Conservation (phyloP, 495 filamentous ascomycete genomes). For the Xylaria grammica region DNA sequence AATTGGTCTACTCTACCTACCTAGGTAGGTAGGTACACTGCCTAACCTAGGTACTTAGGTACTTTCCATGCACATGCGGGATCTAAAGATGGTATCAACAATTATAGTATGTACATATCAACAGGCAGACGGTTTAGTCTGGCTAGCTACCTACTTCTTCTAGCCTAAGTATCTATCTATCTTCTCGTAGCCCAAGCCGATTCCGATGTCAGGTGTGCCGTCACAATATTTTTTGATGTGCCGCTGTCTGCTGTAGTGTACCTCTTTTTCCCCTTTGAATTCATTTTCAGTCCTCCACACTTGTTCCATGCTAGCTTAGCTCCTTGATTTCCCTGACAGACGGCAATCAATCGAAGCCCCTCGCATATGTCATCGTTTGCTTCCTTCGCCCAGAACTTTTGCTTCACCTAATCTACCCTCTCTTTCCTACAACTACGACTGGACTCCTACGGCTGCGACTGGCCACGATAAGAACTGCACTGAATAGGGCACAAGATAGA, state of each 20-base stretch:
- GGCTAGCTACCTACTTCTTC: not conserved
- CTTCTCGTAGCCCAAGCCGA: too few relatives aligned
- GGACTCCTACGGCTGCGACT: not conserved
- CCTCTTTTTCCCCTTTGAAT: constrained; percentile 8
- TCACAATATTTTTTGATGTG: constrained; percentile 1
- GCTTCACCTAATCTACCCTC: not conserved
- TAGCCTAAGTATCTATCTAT: too few relatives aligned
- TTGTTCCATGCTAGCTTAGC: not conserved
- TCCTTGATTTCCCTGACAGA: constrained; percentile 2
- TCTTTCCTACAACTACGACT: not conserved
- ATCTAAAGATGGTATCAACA: constrained; percentile 21
- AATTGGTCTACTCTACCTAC: too few relatives aligned
- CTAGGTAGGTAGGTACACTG: not conserved
- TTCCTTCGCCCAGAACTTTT: not conserved
- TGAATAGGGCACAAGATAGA: too few relatives aligned
- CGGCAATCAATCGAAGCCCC: constrained; percentile 6
- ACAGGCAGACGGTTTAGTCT: too few relatives aligned
- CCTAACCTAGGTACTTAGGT: not conserved
- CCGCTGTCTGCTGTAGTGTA: too few relatives aligned
- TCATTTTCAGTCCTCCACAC: not conserved
- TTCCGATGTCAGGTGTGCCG: not conserved
- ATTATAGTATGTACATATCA: too few relatives aligned
- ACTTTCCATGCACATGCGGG: constrained; percentile 10
- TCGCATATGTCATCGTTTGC: constrained; percentile 13
- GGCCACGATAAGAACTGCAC: not conserved